Percentiles rank a stretch among this genome's conserved stretches.
Conservation (phyloP, 768 basidiomycete species). For the Suillus decipiens region DNA sequence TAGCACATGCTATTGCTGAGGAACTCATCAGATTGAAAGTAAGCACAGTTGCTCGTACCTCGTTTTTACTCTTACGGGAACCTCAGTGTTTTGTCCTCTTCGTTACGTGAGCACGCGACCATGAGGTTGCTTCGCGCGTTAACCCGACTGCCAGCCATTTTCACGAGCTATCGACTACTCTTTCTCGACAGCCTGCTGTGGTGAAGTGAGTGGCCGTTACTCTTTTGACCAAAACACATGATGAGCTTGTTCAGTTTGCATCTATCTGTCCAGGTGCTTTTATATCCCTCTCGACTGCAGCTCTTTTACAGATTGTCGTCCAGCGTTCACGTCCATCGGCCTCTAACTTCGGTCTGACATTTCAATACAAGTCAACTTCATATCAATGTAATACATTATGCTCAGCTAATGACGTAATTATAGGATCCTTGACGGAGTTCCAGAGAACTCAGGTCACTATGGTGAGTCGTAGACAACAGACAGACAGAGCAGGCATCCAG, state of each 20-base stretch:
- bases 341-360: constrained; percentile 66
- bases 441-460: constrained; percentile 67
- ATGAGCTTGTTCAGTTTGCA: constrained; percentile 58
- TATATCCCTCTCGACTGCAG: not conserved
- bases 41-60: constrained; percentile 16
- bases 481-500: not conserved
- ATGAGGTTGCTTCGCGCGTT: constrained; percentile 3
- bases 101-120: constrained; percentile 61
- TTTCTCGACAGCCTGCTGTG: constrained; percentile 76
- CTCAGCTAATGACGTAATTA: not conserved
- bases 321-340: constrained; percentile 57
- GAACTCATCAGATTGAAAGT: constrained; percentile 75
- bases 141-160: constrained; percentile 59
- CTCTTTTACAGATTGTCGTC: not conserved
- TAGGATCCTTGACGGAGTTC: constrained; percentile 75
- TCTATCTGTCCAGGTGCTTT: constrained; percentile 71
- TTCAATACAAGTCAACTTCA: constrained; percentile 69
- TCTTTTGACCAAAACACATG: not conserved
- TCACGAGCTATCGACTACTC: constrained; percentile 72
- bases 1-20: constrained; percentile 83
- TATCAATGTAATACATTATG: not conserved
- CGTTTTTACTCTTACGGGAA: constrained; percentile 8
- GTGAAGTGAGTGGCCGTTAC: constrained; percentile 58
- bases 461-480: constrained; percentile 43
- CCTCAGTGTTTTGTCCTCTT: constrained; percentile 84